Conservation (phyloP, 225 moss, liverwort and hornwort genomes). For the Polytrichum formosum region DNA sequence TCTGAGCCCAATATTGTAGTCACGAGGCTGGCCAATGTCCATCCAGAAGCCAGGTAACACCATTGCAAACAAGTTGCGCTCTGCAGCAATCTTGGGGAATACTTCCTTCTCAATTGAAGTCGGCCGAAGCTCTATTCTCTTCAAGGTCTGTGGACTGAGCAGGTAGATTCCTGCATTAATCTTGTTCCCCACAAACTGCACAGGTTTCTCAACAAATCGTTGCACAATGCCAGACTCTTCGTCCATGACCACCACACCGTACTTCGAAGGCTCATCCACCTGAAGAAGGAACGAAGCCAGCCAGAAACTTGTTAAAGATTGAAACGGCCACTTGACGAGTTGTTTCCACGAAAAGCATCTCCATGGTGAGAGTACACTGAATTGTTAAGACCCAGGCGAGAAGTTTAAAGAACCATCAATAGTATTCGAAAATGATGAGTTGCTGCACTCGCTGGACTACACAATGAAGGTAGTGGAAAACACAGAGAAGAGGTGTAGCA, state of each 20-base stretch:
- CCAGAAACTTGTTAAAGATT: not conserved
- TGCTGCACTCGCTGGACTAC: not conserved
- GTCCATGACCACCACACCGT: constrained; percentile 94
- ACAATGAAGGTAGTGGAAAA: not conserved
- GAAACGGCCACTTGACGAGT: no score
- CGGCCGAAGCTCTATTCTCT: constrained; percentile 72
- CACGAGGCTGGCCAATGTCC: constrained; percentile 82
- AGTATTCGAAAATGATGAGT: no score
- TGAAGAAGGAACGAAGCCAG: constrained; percentile 7
- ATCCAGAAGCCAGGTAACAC: constrained; percentile 95
- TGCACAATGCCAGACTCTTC: constrained; percentile 61
- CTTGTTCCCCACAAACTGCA: constrained; percentile 85
- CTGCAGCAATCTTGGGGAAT: constrained; percentile 77
- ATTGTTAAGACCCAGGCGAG: not conserved
- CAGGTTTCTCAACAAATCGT: constrained; percentile 88
- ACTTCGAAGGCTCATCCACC: constrained; percentile 97
- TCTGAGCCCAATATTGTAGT: constrained; percentile 57
- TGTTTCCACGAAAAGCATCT: not conserved
- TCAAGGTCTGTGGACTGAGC: constrained; percentile 55
- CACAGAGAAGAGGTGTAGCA: not conserved
- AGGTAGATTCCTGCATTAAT: constrained; percentile 95
- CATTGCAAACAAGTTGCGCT: constrained; percentile 76
- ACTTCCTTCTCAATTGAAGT: constrained; percentile 95
- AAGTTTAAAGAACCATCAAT: not conserved
- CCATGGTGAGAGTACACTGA: not conserved